Percentiles rank a stretch among this genome's conserved stretches.
phyloP scores from a whole-genome alignment of 225 moss, liverwort and hornwort species.

The Rhytidiadelphus loreus region DNA sequence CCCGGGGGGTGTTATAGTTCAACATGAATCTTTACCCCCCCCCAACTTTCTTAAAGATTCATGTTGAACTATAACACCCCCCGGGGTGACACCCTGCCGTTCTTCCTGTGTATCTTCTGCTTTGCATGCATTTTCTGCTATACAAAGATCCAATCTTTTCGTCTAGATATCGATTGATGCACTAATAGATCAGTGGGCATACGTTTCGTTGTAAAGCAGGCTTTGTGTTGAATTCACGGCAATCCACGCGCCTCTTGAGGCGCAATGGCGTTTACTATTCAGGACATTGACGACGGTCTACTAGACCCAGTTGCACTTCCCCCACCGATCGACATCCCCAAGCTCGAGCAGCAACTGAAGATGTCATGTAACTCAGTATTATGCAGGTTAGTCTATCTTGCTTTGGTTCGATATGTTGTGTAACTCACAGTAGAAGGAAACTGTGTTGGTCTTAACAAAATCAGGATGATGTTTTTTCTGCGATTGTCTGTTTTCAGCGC shows the following conservation, averaged over 20 bases:
- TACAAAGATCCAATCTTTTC: neutral
- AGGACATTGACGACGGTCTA: neutral
- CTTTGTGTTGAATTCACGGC: neutral
- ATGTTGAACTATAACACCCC: too few relatives aligned
- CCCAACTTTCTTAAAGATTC: too few relatives aligned
- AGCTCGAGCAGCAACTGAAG: neutral
- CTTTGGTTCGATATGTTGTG: too few relatives aligned
- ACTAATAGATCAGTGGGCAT: neutral
- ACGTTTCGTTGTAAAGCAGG: neutral
- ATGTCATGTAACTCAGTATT: neutral
- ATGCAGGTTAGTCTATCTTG: neutral
- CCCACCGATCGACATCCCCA: neutral
- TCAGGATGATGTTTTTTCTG: too few relatives aligned
- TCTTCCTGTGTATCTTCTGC: too few relatives aligned
- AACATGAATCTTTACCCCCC: too few relatives aligned
- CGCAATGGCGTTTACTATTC: neutral
- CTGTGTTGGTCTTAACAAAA: too few relatives aligned
- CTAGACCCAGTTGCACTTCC: neutral
- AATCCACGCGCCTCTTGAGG: neutral
- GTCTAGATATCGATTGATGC: too few relatives aligned
- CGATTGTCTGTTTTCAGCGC: too few relatives aligned
- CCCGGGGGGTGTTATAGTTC: too few relatives aligned
- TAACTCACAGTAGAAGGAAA: too few relatives aligned
- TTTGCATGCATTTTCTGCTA: neutral
- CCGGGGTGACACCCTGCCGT: too few relatives aligned